These are phyloP conservation scores for Oryza officinalis DNA, from an alignment of 176 grass and related monocot species.

Conservation along the genomic window DNA sequence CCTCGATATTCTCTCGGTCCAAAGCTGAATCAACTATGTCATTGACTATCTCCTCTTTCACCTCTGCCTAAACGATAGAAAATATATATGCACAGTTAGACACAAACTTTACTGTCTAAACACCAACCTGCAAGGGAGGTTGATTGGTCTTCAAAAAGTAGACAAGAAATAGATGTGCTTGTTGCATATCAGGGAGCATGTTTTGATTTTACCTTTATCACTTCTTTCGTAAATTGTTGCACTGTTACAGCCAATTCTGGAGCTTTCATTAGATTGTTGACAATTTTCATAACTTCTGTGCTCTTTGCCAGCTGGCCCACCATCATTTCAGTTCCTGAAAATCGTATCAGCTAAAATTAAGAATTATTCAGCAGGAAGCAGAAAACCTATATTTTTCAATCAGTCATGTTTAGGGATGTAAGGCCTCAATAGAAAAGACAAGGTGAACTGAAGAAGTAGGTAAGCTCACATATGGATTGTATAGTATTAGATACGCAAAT, in stretches of 20 bases:
- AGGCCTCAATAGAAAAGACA: no score
- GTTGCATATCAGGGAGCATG: background rate
- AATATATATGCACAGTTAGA: no score
- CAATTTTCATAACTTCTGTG: conserved; percentile 83
- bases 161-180: background rate
- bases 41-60: conserved; percentile 89
- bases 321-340: conserved; percentile 73
- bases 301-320: conserved; percentile 87
- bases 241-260: conserved; percentile 82
- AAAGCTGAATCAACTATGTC: conserved; percentile 81
- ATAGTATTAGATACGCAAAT: no score
- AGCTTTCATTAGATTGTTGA: conserved; percentile 91
- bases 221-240: conserved; percentile 92
- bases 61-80: conserved; percentile 48
- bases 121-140: no score
- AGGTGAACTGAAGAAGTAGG: no score
- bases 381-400: background rate
- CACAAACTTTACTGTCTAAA: no score
- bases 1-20: conserved; percentile 87
- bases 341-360: conserved; percentile 1
- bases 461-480: no score
- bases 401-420: background rate
- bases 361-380: conserved; percentile 4
- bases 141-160: background rate
- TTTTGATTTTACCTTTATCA: conserved; percentile 76